phyloP scores from a whole-genome alignment of 805 yeast species.

The Wickerhamomyces pijperi region DNA sequence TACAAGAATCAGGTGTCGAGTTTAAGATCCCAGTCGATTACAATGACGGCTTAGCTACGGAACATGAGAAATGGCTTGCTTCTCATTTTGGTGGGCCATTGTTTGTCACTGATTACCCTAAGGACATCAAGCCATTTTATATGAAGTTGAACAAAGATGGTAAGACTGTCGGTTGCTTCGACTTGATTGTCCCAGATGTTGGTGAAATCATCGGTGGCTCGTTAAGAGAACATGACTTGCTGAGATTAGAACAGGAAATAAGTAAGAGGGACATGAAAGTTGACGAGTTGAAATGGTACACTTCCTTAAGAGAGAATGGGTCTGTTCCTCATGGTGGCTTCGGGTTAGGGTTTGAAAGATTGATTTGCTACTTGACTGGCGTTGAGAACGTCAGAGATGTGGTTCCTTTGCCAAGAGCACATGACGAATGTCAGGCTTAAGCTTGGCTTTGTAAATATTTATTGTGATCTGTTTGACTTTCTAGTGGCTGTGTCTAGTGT shows the following conservation, averaged over 20 bases:
- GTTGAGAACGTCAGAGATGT: conserved; percentile 78
- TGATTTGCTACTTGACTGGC: conserved; percentile 62
- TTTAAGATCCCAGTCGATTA: conserved; percentile 40
- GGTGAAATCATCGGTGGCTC: conserved; percentile 97
- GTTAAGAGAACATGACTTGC: conserved; percentile 64
- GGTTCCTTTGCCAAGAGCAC: conserved; percentile 76
- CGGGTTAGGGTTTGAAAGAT: conserved; percentile 89
- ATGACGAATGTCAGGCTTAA: conserved; percentile 30
- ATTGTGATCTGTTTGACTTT: too few species aligned
- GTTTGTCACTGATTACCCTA: conserved; percentile 84
- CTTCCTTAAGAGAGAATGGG: conserved; percentile 64
- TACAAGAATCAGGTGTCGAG: conserved; percentile 21
- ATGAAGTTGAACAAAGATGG: conserved; percentile 50
- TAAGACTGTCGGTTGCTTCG: conserved; percentile 80
- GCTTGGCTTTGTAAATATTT: too few species aligned
- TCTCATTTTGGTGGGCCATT: conserved; percentile 60
- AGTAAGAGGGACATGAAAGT: conserved; percentile 41
- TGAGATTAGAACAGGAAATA: conserved; percentile 38
- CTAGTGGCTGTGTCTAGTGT: too few species aligned
- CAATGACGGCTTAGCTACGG: conserved; percentile 71
- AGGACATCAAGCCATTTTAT: conserved; percentile 74
- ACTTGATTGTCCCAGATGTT: conserved; percentile 76
- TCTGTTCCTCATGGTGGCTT: conserved; percentile 93
- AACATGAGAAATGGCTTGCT: conserved; percentile 88
- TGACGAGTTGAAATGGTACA: conserved; percentile 64